Percentiles rank a stretch among this genome's conserved stretches.
These are phyloP conservation scores for Tagetes erecta DNA, from an alignment of 129 eudicot genomes.

Conservation along the genomic window DNA sequence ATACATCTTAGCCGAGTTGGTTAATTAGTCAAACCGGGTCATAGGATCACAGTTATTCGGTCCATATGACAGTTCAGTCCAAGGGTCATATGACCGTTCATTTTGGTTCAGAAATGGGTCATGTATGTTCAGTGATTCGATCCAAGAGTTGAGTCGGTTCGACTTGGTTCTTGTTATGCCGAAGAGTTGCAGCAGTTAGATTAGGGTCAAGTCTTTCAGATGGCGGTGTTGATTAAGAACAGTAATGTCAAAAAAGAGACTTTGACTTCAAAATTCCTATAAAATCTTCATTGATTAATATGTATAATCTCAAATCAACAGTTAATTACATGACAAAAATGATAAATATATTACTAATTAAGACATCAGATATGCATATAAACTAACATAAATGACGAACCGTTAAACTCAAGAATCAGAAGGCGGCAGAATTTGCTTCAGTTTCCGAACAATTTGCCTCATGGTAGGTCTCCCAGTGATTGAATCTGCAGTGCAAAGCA, in stretches of 20 bases:
- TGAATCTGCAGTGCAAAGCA: slow-evolving; percentile 51
- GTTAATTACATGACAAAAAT: slow-evolving; percentile 26
- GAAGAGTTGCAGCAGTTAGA: too few relatives aligned
- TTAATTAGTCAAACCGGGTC: neutral
- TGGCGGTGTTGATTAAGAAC: too few relatives aligned
- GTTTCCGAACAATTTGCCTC: slow-evolving; percentile 58
- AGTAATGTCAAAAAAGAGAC: neutral
- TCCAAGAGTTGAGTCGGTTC: neutral
- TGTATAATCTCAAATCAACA: slow-evolving; percentile 15
- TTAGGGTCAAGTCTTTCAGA: too few relatives aligned
- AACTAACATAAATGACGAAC: slow-evolving; percentile 25
- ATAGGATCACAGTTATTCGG: neutral
- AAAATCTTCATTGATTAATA: neutral
- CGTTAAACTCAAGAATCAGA: slow-evolving; percentile 21
- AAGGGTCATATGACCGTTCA: too few relatives aligned
- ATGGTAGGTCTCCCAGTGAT: slow-evolving; percentile 48
- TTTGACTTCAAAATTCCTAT: neutral
- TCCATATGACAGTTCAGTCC: neutral
- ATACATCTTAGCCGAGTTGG: neutral
- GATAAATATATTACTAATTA: slow-evolving; percentile 6
- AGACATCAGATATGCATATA: slow-evolving; percentile 16
- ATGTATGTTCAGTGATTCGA: neutral
- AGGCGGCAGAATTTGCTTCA: slow-evolving; percentile 42
- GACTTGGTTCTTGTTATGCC: too few relatives aligned
- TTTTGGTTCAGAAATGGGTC: neutral